Evolutionary conservation across 495 filamentous ascomycete genomes (phyloP).

Genomic region (Clavariopsis aquatica): DNA sequence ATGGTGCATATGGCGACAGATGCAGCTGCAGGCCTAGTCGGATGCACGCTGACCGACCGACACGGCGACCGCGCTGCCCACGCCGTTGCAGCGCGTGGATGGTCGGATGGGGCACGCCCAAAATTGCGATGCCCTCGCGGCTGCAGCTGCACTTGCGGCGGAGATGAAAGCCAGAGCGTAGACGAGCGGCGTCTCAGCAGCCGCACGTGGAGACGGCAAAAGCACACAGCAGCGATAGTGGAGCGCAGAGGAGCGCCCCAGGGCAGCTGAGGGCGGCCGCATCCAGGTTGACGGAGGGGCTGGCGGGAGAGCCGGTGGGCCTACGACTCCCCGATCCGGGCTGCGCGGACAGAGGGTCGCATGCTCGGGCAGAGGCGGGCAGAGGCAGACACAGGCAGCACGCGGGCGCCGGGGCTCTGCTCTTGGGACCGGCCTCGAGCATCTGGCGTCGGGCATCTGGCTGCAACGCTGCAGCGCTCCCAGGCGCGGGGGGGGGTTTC

Average conservation of each 20-base stretch:
- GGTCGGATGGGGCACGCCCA: slow-evolving; percentile 14
- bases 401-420: slow-evolving; percentile 13
- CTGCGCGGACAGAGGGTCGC: background rate
- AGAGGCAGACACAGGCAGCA: slow-evolving; percentile 3
- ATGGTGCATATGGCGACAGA: slow-evolving; percentile 34
- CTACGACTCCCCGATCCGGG: too few species aligned
- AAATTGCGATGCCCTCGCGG: slow-evolving; percentile 32
- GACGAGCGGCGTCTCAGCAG: slow-evolving; percentile 15
- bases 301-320: background rate
- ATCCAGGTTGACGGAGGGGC: slow-evolving; percentile 10
- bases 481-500: slow-evolving; percentile 14
- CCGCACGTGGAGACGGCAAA: slow-evolving; percentile 30
- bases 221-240: slow-evolving; percentile 4
- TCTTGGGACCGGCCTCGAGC: slow-evolving; percentile 15
- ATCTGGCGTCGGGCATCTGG: background rate
- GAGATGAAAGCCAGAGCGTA: slow-evolving; percentile 24
- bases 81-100: slow-evolving; percentile 34
- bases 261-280: slow-evolving; percentile 23
- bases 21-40: slow-evolving; percentile 34
- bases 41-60: slow-evolving; percentile 37
- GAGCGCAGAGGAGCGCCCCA: slow-evolving; percentile 1
- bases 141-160: slow-evolving; percentile 15
- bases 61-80: slow-evolving; percentile 29
- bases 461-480: slow-evolving; percentile 2
- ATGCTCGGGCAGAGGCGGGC: slow-evolving; percentile 6